Percentiles rank a stretch among this genome's conserved stretches.
Evolutionary conservation across 768 basidiomycete species (phyloP).

Genomic region (Udeniomyces megalosporus): DNA sequence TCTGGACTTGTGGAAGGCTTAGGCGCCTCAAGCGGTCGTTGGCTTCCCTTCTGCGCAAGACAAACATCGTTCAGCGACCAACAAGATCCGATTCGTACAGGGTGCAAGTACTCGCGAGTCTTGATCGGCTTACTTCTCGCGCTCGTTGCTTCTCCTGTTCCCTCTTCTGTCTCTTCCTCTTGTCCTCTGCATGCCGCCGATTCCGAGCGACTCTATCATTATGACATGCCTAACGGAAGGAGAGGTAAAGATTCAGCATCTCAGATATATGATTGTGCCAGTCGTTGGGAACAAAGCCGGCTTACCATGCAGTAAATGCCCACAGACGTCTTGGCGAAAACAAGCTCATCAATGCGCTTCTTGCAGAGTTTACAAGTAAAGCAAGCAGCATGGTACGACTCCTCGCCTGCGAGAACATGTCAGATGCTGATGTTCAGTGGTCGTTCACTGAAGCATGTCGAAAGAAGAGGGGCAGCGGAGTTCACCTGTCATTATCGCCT

Average conservation of each 20-base stretch:
- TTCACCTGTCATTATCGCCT: slow-evolving; percentile 87
- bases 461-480: neutral
- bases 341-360: slow-evolving; percentile 88
- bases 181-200: slow-evolving; percentile 67
- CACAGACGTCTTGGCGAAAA: slow-evolving; percentile 94
- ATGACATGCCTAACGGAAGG: slow-evolving; percentile 60
- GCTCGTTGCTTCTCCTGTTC: slow-evolving; percentile 19
- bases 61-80: neutral
- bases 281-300: neutral
- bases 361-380: slow-evolving; percentile 95
- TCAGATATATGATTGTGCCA: neutral
- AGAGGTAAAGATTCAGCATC: neutral
- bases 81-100: no score
- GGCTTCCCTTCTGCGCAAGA: no score
- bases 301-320: slow-evolving; percentile 73
- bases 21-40: no score
- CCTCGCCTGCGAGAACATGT: slow-evolving; percentile 42
- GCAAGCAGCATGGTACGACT: slow-evolving; percentile 95
- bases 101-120: neutral
- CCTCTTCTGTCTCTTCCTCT: slow-evolving; percentile 44
- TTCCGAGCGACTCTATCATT: slow-evolving; percentile 92
- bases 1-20: no score
- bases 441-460: neutral
- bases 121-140: neutral
- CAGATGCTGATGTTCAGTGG: neutral